Evolutionary conservation across 2,329 filamentous ascomycete genomes (phyloP).

Genomic region (Tothia fuscella): DNA sequence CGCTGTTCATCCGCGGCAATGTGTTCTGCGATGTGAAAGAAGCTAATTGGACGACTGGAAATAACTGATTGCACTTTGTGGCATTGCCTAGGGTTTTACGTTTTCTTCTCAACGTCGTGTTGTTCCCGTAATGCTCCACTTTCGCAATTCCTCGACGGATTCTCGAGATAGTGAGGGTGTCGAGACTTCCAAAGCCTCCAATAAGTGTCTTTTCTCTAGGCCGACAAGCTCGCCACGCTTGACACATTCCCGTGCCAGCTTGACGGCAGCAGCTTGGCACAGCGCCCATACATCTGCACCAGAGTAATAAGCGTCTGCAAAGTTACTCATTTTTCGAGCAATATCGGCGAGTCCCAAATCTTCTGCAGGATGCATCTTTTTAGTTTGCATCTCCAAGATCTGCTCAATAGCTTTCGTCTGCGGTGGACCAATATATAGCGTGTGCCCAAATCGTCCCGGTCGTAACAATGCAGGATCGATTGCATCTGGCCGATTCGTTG

Average conservation of each 20-base stretch:
- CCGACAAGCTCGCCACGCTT: neutral
- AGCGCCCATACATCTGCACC: slow-evolving; percentile 10
- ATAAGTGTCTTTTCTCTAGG: slow-evolving; percentile 3
- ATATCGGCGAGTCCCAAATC: slow-evolving; percentile 2
- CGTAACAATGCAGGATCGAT: slow-evolving; percentile 79
- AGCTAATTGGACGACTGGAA: too few species aligned
- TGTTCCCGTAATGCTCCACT: slow-evolving; percentile 5
- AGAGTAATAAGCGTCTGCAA: slow-evolving; percentile 1
- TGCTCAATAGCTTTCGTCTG: slow-evolving; percentile 59
- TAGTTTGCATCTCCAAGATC: slow-evolving; percentile 58
- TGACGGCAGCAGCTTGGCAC: slow-evolving; percentile 4
- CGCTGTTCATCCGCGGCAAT: too few species aligned
- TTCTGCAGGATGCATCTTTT: neutral
- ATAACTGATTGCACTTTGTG: too few species aligned
- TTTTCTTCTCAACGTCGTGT: too few species aligned
- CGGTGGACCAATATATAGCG: slow-evolving; percentile 78
- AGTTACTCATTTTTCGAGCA: neutral
- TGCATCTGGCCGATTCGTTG: slow-evolving; percentile 79
- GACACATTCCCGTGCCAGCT: neutral
- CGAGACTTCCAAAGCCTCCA: slow-evolving; percentile 2
- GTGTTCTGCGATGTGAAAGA: too few species aligned
- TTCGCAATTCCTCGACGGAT: neutral
- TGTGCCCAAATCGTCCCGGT: slow-evolving; percentile 71
- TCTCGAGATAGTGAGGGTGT: neutral
- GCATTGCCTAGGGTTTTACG: too few species aligned